phyloP scores from a whole-genome alignment of 176 grass and related monocot genomes.

The Coix lacrymajobi region DNA sequence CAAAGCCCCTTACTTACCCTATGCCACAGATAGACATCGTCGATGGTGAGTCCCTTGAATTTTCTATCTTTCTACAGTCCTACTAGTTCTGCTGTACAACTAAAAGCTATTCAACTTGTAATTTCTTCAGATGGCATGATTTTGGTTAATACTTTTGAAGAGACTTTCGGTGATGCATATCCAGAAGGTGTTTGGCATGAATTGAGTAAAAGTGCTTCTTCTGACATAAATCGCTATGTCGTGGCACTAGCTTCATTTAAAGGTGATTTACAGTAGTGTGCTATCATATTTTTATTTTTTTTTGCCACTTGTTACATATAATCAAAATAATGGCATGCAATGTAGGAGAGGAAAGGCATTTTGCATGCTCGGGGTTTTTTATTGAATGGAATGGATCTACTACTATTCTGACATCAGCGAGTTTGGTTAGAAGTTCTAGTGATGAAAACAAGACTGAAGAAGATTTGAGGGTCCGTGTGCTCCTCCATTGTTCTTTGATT shows the following conservation, averaged over 20 bases:
- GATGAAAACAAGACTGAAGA: too few species aligned
- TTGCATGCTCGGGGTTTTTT: background rate
- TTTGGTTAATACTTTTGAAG: constrained; percentile 1
- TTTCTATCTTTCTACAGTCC: background rate
- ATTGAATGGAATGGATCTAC: too few species aligned
- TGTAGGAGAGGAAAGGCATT: background rate
- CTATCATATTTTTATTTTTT: background rate
- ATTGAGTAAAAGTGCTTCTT: background rate
- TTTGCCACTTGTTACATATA: background rate
- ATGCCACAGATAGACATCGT: background rate
- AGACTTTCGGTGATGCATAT: background rate
- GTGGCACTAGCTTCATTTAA: background rate
- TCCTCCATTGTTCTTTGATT: too few species aligned
- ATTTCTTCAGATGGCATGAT: background rate
- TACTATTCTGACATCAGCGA: too few species aligned
- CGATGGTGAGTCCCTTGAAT: background rate
- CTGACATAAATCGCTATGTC: background rate
- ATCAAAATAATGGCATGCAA: background rate
- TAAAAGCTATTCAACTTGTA: background rate
- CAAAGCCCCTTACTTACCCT: background rate
- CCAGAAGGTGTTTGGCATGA: background rate
- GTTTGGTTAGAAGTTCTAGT: too few species aligned
- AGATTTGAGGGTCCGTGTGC: too few species aligned
- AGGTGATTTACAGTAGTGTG: background rate
- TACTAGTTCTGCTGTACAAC: background rate